These are phyloP conservation scores for Panicum virgatum DNA, from an alignment of 202 grass and related monocot species.

Conservation along the genomic window DNA sequence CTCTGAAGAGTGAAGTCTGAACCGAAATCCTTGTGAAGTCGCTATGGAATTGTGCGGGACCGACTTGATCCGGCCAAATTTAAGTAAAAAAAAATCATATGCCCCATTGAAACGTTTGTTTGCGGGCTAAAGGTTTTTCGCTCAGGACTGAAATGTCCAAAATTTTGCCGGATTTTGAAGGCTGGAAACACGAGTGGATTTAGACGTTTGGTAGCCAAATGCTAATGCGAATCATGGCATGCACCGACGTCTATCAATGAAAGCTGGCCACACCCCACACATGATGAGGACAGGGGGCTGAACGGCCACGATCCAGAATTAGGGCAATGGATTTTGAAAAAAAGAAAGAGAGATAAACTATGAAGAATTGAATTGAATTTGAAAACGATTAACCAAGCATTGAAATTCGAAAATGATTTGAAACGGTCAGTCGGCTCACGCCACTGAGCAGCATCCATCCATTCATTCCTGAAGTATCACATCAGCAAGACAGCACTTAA, in stretches of 20 bases:
- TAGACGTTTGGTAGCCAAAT: not conserved
- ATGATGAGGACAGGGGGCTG: not conserved
- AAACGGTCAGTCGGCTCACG: not conserved
- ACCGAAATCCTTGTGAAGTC: not conserved
- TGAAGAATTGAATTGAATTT: not conserved
- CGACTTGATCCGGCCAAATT: not conserved
- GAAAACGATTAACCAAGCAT: not conserved
- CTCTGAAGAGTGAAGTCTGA: too few species aligned
- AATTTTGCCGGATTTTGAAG: too few species aligned
- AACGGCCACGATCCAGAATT: not conserved
- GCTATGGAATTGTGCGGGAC: too few species aligned
- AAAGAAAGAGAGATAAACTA: not conserved
- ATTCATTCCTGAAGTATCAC: not conserved
- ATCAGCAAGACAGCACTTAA: not conserved
- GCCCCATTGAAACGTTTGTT: not conserved
- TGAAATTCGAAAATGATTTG: not conserved
- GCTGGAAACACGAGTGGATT: not conserved
- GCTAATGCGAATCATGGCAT: not conserved
- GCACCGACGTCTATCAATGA: not conserved
- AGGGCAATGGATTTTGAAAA: not conserved
- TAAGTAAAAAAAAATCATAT: not conserved
- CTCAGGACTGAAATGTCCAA: not conserved
- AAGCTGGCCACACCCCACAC: not conserved
- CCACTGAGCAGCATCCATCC: not conserved
- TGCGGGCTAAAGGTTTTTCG: not conserved